Percentiles rank a stretch among this genome's conserved stretches.
phyloP scores from a whole-genome alignment of 2,329 filamentous ascomycete species.

The Ascochyta pisi region DNA sequence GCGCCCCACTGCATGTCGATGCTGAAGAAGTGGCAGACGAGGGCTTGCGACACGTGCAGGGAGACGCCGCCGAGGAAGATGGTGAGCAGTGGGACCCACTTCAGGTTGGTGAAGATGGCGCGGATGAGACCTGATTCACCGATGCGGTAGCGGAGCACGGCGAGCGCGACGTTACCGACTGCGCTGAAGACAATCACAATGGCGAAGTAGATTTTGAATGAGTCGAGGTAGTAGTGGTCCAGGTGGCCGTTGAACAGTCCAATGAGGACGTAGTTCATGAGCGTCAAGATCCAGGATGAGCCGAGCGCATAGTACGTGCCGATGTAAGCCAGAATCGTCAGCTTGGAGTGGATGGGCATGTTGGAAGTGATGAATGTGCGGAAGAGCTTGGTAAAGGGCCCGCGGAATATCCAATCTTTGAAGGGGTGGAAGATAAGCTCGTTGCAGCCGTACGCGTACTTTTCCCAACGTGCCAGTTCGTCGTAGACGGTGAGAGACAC shows the following conservation, averaged over 20 bases:
- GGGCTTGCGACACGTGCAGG: conserved; percentile 79
- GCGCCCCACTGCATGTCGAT: conserved; percentile 87
- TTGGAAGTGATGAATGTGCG: conserved; percentile 65
- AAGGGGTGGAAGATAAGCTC: conserved; percentile 75
- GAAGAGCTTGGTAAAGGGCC: conserved; percentile 72
- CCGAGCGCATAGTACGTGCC: conserved; percentile 76
- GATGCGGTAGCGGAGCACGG: conserved; percentile 68
- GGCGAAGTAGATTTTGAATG: conserved; percentile 70
- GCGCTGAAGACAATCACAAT: conserved; percentile 71
- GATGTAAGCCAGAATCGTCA: conserved; percentile 75
- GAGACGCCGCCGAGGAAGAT: conserved; percentile 85
- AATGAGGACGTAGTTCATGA: conserved; percentile 74
- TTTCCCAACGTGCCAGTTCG: conserved; percentile 75
- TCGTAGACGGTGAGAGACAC: conserved; percentile 77
- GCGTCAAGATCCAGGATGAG: conserved; percentile 69
- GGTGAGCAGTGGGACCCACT: conserved; percentile 71
- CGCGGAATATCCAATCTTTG: conserved; percentile 65
- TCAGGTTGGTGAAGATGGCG: conserved; percentile 64
- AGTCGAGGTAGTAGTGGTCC: conserved; percentile 81
- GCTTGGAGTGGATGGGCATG: conserved; percentile 70
- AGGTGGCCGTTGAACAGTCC: conserved; percentile 77
- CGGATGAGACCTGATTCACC: conserved; percentile 60
- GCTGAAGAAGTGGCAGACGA: conserved; percentile 83
- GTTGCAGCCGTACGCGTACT: conserved; percentile 73
- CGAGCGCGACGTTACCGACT: conserved; percentile 67